These are phyloP conservation scores for Saccharomycopsis hybrid DNA, from an alignment of 1,139 yeast genomes.

Conservation along the genomic window DNA sequence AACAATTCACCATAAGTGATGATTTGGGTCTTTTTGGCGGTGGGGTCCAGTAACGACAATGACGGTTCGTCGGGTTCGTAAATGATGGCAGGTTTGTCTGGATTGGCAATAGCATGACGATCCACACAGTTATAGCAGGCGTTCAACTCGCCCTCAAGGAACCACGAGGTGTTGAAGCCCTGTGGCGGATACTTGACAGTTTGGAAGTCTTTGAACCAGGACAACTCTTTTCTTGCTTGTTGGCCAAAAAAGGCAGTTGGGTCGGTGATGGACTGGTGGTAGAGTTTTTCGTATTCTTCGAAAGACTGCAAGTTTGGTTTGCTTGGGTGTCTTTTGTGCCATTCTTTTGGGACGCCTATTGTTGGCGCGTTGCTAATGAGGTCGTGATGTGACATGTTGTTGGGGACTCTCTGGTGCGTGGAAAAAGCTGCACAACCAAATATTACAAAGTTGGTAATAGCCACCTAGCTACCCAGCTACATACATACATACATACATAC, in stretches of 20 bases:
- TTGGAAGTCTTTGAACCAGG: conserved; percentile 81
- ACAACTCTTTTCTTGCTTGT: conserved; percentile 67
- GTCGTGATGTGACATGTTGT: no score
- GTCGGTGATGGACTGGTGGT: conserved; percentile 68
- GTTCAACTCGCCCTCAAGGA: conserved; percentile 85
- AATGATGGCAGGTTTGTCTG: conserved; percentile 82
- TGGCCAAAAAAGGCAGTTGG: conserved; percentile 85
- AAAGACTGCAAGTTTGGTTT: conserved; percentile 26
- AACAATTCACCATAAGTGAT: conserved; percentile 84
- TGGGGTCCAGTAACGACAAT: no score
- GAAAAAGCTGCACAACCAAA: no score
- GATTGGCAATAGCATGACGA: conserved; percentile 83
- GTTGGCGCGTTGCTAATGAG: no score
- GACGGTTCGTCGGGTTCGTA: conserved; percentile 91
- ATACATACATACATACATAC: no score
- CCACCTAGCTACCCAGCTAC: not conserved
- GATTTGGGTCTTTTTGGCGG: conserved; percentile 47
- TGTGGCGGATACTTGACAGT: conserved; percentile 71
- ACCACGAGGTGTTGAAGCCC: conserved; percentile 77
- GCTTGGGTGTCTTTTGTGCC: conserved; percentile 19
- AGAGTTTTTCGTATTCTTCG: conserved; percentile 67
- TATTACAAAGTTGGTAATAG: no score
- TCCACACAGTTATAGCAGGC: conserved; percentile 96
- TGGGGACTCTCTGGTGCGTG: no score
- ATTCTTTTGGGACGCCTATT: conserved; percentile 7